phyloP scores from a whole-genome alignment of 2,329 filamentous ascomycete genomes.

The Scleromitrula shiraiana region DNA sequence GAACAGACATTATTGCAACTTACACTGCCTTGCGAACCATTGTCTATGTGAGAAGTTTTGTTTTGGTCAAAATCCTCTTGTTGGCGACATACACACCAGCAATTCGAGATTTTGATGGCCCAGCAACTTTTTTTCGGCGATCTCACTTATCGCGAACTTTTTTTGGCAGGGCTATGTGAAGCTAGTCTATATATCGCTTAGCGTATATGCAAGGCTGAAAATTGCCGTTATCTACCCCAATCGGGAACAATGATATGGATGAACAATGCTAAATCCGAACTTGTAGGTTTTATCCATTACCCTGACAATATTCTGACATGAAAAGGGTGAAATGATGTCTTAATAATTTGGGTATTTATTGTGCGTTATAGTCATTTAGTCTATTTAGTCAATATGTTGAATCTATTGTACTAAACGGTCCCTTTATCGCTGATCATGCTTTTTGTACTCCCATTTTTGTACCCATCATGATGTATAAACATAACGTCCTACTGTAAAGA shows the following conservation, averaged over 20 bases:
- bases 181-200: background rate
- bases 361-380: no score
- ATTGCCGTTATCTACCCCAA: no score
- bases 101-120: conserved; percentile 7
- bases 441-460: conserved; percentile 5
- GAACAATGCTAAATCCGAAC: no score
- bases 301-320: no score
- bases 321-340: no score
- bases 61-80: conserved; percentile 11
- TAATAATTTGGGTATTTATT: no score
- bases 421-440: background rate
- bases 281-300: background rate
- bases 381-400: no score
- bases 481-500: conserved; percentile 24
- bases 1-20: conserved; percentile 12
- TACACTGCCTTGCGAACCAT: conserved; percentile 30
- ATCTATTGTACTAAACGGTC: no score
- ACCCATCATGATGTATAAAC: background rate
- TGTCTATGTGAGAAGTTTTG: conserved; percentile 1
- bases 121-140: conserved; percentile 10
- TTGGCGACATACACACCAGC: conserved; percentile 16
- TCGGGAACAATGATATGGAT: no score
- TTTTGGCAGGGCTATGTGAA: background rate
- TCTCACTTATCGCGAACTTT: conserved; percentile 11
- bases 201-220: conserved; percentile 1